These are phyloP conservation scores for Vachellia pachyceras DNA, from an alignment of 306 rosid species.

Conservation along the genomic window DNA sequence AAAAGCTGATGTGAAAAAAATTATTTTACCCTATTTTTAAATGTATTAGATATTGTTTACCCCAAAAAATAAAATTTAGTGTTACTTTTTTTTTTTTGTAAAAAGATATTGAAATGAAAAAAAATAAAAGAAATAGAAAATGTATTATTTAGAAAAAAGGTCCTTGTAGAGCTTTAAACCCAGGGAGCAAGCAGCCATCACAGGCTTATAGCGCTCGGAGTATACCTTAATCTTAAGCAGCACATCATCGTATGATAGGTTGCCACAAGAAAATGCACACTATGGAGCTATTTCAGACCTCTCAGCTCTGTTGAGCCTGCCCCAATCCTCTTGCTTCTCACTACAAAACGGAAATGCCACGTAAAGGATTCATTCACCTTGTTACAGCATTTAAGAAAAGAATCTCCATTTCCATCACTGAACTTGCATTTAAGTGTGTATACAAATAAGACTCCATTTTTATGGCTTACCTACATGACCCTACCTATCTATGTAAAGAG, in stretches of 20 bases:
- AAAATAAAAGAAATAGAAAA: too few relatives aligned
- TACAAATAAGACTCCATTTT: neutral
- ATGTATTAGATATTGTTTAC: too few relatives aligned
- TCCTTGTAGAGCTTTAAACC: too few relatives aligned
- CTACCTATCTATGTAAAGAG: neutral
- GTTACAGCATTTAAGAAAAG: slow-evolving; percentile 47
- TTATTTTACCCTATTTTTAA: too few relatives aligned
- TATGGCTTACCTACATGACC: neutral
- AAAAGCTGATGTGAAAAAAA: too few relatives aligned
- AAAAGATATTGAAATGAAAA: too few relatives aligned
- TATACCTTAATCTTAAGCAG: neutral
- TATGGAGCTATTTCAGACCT: too few relatives aligned
- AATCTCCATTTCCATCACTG: slow-evolving; percentile 31
- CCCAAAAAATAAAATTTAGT: too few relatives aligned
- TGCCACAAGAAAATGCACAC: neutral
- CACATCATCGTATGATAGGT: neutral
- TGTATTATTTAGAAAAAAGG: too few relatives aligned
- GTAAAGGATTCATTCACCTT: slow-evolving; percentile 53
- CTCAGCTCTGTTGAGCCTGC: slow-evolving; percentile 15
- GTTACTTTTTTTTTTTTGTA: too few relatives aligned
- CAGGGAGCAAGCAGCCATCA: neutral
- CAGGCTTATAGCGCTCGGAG: neutral
- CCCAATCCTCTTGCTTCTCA: slow-evolving; percentile 27
- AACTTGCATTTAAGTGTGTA: neutral
- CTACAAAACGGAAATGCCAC: slow-evolving; percentile 31